Conservation (phyloP, 345 rosid genomes). For the Xanthoceras sorbifolium region DNA sequence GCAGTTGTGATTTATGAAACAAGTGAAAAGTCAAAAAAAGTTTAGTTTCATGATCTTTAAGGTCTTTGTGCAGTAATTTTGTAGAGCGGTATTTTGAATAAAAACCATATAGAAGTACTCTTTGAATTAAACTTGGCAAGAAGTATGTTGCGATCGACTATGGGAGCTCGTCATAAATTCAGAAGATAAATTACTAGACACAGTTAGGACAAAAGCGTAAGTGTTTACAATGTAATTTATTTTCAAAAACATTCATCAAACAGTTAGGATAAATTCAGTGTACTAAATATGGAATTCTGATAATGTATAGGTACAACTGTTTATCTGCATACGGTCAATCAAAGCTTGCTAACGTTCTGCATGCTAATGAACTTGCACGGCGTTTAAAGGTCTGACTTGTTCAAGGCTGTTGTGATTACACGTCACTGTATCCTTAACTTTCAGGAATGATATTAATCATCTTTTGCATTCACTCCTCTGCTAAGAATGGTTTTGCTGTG, state of each 20-base stretch:
- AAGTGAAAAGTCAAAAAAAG: not conserved
- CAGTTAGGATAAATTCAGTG: not conserved
- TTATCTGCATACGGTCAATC: constrained; percentile 66
- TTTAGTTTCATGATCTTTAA: too few relatives aligned
- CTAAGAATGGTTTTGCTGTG: not conserved
- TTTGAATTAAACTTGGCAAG: not conserved
- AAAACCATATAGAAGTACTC: too few relatives aligned
- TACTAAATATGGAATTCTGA: constrained; percentile 12
- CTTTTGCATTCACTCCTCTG: not conserved
- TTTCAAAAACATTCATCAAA: not conserved
- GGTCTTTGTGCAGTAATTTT: too few relatives aligned
- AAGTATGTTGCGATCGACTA: not conserved
- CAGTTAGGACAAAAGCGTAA: not conserved
- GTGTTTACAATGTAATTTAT: not conserved
- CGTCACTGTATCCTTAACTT: not conserved
- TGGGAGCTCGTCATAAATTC: not conserved
- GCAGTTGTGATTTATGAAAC: not conserved
- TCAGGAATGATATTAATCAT: constrained; percentile 2
- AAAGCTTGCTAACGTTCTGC: constrained; percentile 76
- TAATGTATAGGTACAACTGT: constrained; percentile 44
- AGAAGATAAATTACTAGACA: not conserved
- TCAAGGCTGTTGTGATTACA: not conserved
- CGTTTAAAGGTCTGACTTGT: constrained; percentile 55
- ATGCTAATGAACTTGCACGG: constrained; percentile 80
- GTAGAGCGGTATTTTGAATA: too few relatives aligned